phyloP scores from a whole-genome alignment of 805 yeast genomes.

The Priceomyces carsonii region DNA sequence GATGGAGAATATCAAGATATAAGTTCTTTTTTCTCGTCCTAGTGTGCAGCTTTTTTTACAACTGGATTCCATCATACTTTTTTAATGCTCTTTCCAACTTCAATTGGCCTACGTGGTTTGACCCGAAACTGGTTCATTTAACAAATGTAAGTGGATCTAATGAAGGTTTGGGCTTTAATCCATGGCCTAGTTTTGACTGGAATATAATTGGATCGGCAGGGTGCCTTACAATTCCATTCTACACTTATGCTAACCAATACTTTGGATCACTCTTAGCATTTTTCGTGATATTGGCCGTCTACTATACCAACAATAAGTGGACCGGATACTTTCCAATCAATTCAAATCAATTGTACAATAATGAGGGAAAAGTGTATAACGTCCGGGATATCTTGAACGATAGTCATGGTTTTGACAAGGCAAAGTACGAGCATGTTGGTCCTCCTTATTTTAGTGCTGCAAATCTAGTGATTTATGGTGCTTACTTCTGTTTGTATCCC shows the following conservation, averaged over 20 bases:
- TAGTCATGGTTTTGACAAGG: constrained; percentile 45
- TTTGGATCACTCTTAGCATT: constrained; percentile 37
- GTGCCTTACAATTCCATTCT: constrained; percentile 44
- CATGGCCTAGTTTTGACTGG: constrained; percentile 47
- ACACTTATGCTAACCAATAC: constrained; percentile 41
- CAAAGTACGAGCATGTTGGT: constrained; percentile 53
- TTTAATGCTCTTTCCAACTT: constrained; percentile 40
- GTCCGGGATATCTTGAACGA: constrained; percentile 47
- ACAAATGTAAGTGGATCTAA: constrained; percentile 39
- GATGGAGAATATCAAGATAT: constrained; percentile 45
- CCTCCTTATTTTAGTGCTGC: constrained; percentile 71
- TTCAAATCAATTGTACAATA: constrained; percentile 53
- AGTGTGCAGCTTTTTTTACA: constrained; percentile 37
- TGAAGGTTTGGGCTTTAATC: constrained; percentile 42
- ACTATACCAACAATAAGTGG: constrained; percentile 52
- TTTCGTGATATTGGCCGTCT: constrained; percentile 29
- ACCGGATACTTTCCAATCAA: constrained; percentile 52
- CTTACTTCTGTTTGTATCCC: constrained; percentile 57
- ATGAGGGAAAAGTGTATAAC: constrained; percentile 48
- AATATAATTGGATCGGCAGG: constrained; percentile 37
- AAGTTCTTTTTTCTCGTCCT: constrained; percentile 38
- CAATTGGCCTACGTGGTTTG: constrained; percentile 49
- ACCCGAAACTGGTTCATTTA: constrained; percentile 38
- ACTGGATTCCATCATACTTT: constrained; percentile 43
- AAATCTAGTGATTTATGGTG: constrained; percentile 58